Evolutionary conservation across 2,329 filamentous ascomycete genomes (phyloP).

Genomic region (Phialophora chinensis): DNA sequence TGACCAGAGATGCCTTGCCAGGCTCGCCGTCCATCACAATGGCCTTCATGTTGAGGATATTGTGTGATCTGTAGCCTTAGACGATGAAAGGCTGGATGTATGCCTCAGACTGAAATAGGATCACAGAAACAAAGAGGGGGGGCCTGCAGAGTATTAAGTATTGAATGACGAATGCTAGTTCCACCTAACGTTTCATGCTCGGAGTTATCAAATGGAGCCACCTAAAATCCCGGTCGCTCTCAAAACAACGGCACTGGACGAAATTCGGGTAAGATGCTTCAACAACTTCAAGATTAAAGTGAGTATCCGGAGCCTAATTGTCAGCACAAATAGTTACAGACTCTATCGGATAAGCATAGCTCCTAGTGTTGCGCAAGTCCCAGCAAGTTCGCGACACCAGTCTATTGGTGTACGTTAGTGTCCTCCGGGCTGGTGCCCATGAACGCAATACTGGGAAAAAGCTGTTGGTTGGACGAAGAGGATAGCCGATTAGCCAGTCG

Average conservation of each 20-base stretch:
- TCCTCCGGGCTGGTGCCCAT: not conserved
- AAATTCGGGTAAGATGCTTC: not conserved
- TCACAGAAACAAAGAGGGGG: not conserved
- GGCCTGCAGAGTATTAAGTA: not conserved
- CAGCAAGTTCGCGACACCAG: not conserved
- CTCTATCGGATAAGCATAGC: not conserved
- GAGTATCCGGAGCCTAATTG: not conserved
- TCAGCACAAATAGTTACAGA: not conserved
- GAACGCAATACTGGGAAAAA: not conserved
- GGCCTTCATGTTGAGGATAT: conserved; percentile 43
- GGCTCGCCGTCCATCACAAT: conserved; percentile 45
- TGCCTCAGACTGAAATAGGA: too few relatives aligned
- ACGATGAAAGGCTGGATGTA: not conserved
- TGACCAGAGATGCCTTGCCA: conserved; percentile 42
- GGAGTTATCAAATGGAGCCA: not conserved
- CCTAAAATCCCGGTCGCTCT: not conserved
- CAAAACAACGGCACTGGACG: not conserved
- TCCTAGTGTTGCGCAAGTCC: not conserved
- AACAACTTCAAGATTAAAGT: not conserved
- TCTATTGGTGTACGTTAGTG: not conserved
- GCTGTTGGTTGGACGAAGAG: not conserved
- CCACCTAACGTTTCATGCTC: not conserved
- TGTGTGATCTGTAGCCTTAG: not conserved
- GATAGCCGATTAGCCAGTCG: not conserved
- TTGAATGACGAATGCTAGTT: not conserved